These are phyloP conservation scores for Diutina catenulata DNA, from an alignment of 1,139 yeast species.

Conservation along the genomic window DNA sequence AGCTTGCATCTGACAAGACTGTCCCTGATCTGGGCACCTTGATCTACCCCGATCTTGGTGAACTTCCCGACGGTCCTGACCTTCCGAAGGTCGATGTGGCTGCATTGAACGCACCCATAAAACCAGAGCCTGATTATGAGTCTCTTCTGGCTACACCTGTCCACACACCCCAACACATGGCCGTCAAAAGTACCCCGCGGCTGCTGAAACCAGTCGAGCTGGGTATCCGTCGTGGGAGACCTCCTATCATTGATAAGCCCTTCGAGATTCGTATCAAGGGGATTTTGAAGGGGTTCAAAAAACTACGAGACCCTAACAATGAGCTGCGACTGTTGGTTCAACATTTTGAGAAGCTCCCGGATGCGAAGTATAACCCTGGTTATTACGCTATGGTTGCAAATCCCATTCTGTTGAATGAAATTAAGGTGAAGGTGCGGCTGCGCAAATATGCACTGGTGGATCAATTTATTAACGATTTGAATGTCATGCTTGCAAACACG, in stretches of 20 bases:
- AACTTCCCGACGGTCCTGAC: conserved; percentile 12
- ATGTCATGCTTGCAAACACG: conserved; percentile 63
- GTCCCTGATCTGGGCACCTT: conserved; percentile 31
- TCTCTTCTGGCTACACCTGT: conserved; percentile 11
- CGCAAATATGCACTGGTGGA: conserved; percentile 73
- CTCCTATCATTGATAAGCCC: conserved; percentile 91
- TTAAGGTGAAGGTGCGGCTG: conserved; percentile 75
- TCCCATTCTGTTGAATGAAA: conserved; percentile 76
- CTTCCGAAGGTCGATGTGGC: conserved; percentile 37
- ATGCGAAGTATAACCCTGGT: conserved; percentile 48
- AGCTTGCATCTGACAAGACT: conserved; percentile 29
- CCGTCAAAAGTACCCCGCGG: too few relatives aligned
- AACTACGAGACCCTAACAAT: conserved; percentile 45
- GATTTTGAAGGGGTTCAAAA: conserved; percentile 69
- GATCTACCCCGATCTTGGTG: conserved; percentile 62
- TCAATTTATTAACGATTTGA: conserved; percentile 64
- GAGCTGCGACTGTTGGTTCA: conserved; percentile 38
- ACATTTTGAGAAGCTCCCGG: conserved; percentile 78
- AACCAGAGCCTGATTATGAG: conserved; percentile 8
- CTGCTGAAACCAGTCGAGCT: conserved; percentile 25
- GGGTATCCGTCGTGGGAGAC: conserved; percentile 80
- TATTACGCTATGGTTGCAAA: conserved; percentile 52
- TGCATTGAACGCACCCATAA: conserved; percentile 9
- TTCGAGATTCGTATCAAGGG: conserved; percentile 87
- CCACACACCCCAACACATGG: conserved; percentile 6